Evolutionary conservation across 768 basidiomycete genomes (phyloP).

Genomic region (Strobilomyces confusus): DNA sequence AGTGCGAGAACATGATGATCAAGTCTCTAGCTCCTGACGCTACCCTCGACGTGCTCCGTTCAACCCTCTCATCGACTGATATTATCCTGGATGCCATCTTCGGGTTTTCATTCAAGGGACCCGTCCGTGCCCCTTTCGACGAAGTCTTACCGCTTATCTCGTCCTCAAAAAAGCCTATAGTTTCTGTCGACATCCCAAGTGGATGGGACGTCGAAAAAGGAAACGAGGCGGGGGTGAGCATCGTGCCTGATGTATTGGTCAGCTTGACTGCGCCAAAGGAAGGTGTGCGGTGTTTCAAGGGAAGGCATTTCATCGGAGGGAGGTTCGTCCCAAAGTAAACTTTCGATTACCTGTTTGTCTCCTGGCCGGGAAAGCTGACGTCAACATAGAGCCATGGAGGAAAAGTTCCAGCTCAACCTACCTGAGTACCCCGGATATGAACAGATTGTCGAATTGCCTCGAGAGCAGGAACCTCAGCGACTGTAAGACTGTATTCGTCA

Average conservation of each 20-base stretch:
- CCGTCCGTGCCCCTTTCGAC: conserved; percentile 87
- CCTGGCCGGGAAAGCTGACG: neutral
- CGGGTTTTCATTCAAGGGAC: conserved; percentile 94
- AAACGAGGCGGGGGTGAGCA: conserved; percentile 45
- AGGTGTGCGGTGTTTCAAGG: conserved; percentile 73
- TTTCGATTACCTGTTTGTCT: neutral
- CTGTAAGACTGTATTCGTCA: conserved; percentile 2
- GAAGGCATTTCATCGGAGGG: conserved; percentile 90
- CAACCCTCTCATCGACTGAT: conserved; percentile 58
- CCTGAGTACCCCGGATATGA: conserved; percentile 74
- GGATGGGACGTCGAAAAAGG: conserved; percentile 95
- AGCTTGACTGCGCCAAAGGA: conserved; percentile 94
- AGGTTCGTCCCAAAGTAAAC: conserved; percentile 86
- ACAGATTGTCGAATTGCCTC: conserved; percentile 78
- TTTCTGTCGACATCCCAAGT: conserved; percentile 94
- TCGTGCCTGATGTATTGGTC: conserved; percentile 76
- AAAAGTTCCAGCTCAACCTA: conserved; percentile 74
- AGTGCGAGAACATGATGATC: conserved; percentile 89
- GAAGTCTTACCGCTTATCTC: conserved; percentile 63
- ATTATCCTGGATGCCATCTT: conserved; percentile 95
- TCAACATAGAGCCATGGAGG: conserved; percentile 55
- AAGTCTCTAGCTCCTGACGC: conserved; percentile 54
- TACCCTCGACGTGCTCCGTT: conserved; percentile 42
- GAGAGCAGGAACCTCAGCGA: neutral
- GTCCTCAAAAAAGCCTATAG: conserved; percentile 67